Percentiles rank a stretch among this genome's conserved stretches.
These are phyloP conservation scores for Hevea brasiliensis DNA, from an alignment of 345 rosid genomes.

Conservation along the genomic window DNA sequence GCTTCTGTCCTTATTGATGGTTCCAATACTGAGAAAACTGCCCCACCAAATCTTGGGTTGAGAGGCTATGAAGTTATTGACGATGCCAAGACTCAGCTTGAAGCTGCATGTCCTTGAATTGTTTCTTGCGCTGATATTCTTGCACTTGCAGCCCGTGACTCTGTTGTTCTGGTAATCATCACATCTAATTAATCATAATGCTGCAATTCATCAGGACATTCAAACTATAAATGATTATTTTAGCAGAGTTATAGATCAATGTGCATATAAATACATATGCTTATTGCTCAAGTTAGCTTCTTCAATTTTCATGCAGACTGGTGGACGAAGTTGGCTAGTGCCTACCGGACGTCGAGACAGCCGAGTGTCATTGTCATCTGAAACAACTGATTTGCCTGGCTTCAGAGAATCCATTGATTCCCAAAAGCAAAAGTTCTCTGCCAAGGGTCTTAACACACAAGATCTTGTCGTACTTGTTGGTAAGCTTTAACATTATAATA, in stretches of 20 bases:
- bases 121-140: constrained; percentile 65
- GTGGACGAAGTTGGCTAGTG: constrained; percentile 66
- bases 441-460: constrained; percentile 26
- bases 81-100: constrained; percentile 50
- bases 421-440: constrained; percentile 28
- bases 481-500: constrained; percentile 1
- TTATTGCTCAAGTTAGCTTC: neutral
- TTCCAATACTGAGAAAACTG: constrained; percentile 45
- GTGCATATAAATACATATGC: too few relatives aligned
- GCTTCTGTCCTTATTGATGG: constrained; percentile 51
- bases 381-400: constrained; percentile 27
- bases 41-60: constrained; percentile 42
- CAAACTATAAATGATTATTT: too few relatives aligned
- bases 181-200: too few relatives aligned
- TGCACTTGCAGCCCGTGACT: constrained; percentile 57
- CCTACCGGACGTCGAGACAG: constrained; percentile 49
- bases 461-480: constrained; percentile 48
- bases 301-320: constrained; percentile 41
- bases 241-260: too few relatives aligned
- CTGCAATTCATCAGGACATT: too few relatives aligned
- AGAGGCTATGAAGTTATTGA: constrained; percentile 52
- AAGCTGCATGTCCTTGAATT: constrained; percentile 45
- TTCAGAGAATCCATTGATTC: constrained; percentile 26
- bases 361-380: constrained; percentile 31
- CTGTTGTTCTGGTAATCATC: constrained; percentile 41